A percentile compares a stretch with the other conserved stretches of the same genome.
Evolutionary conservation across 2,329 filamentous ascomycete species (phyloP).

Genomic region (Aspergillus jensenii): DNA sequence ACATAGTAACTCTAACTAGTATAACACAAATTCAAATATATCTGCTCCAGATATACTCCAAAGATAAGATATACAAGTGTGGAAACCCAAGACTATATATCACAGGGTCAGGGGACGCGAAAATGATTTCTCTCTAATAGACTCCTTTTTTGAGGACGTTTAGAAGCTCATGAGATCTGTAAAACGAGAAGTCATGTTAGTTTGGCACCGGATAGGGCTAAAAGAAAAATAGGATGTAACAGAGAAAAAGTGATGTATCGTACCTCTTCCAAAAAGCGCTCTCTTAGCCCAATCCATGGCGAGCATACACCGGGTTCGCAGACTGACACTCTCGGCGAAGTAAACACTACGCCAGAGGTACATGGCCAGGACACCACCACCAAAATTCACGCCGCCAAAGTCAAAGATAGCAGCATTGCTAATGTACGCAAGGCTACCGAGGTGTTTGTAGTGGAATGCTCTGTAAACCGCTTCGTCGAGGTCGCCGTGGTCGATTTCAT

Average conservation of each 20-base stretch:
- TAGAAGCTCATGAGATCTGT: slow-evolving; percentile 57
- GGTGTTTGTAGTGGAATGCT: slow-evolving; percentile 89
- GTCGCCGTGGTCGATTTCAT: slow-evolving; percentile 84
- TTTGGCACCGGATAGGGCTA: background rate
- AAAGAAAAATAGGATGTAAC: background rate
- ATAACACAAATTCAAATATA: background rate
- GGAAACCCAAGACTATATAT: background rate
- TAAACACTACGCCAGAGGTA: slow-evolving; percentile 97
- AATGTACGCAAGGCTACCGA: slow-evolving; percentile 90
- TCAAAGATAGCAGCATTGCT: slow-evolving; percentile 97
- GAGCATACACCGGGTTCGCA: slow-evolving; percentile 81
- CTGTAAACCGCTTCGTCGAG: slow-evolving; percentile 90
- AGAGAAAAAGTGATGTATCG: slow-evolving; percentile 34
- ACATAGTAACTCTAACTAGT: background rate
- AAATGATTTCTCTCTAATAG: background rate
- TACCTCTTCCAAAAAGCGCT: slow-evolving; percentile 91
- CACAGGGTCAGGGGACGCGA: background rate
- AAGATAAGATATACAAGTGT: background rate
- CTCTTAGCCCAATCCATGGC: slow-evolving; percentile 99
- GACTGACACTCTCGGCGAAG: slow-evolving; percentile 94
- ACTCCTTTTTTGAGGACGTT: background rate
- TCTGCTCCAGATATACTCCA: background rate
- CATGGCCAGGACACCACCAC: slow-evolving; percentile 85
- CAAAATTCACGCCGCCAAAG: slow-evolving; percentile 72
- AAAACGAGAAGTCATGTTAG: background rate